Base-by-base conservation (phyloP, 2,329 filamentous ascomycete genomes). In the Colletotrichum sp. region DNA sequence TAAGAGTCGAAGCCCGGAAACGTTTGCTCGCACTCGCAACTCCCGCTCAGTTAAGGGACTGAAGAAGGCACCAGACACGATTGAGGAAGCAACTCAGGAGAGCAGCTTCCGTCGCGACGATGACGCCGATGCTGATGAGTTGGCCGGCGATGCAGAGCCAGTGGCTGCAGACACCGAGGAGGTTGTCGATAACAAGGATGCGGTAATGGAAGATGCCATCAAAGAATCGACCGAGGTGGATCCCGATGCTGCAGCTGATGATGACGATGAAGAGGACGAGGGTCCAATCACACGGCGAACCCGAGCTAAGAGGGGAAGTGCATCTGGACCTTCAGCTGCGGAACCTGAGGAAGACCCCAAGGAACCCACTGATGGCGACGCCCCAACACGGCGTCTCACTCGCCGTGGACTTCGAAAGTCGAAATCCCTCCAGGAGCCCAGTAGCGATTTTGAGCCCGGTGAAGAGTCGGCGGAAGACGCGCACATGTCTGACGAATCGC, bases 391-490 rank as follows among this genome's bases (percentile, higher is more conserved):
- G 28, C 89, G 90, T 8, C 82, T 91, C 62, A 91, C 85, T 15
- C 88, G 86, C 70, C 88, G 86, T 71, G 86, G 84, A 16, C 79
- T 82, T 67, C 88, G 87, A 57, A 86, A 87, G 77, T 88, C 87
- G 8, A 87, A 87, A 78, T 88, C 87, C 8, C 80, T 85, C 3
- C 87, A 90, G 72, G 90, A 92, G 74, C 88, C 87, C 7, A 92
- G 90, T 68, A 92, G 90, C 79, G 91, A 92, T 78, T 92, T 92
- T 79, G 91, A 92, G 71, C 91, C 91, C 21, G 89, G 87, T 16
- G 89, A 92, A 28, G 91, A 92, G 69, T 92, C 90, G 0, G 91
- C 88, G 7, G 71, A 91, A 28, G 90, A 88, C 10, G 88, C 87
- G 13, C 85, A 84, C 10, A 77, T 78, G 32, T 89, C 88, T 2